Evolutionary conservation across 75 land plant species (phyloP), one percentile per base, ranked within the genome.

Genomic region (Selaginella tamariscina): DNA sequence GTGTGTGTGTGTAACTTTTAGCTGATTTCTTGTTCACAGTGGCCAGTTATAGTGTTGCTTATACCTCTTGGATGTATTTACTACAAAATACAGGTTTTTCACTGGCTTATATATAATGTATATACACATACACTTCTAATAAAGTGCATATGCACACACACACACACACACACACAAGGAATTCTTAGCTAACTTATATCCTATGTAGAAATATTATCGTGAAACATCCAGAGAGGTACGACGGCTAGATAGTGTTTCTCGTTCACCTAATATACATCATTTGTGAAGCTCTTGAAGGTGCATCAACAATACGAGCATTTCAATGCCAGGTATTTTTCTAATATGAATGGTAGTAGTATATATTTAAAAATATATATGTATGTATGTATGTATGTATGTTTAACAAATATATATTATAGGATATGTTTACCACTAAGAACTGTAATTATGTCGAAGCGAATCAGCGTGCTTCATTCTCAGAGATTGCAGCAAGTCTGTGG

Each of bases 231-330:
- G 98, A 33, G 98, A 94, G 69, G 63, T 94, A 54, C 76, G 98
- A 68, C 81, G 98, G 70, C 84, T 94, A 28, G 96, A 94, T 56
- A 89, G 98, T 78, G 85, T 91, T 67, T 84, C 88, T 56, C 96
- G 98, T 15, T 89, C 96, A 27, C 98, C 96, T 29, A 83, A 5
- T 94, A 89, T 73, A 74, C 88, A 67, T 85, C 96, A 55, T 94
- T 94, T 56, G 84, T 54, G 98, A 94, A 72, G 84, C 91, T 54
- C 75, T 94, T 11, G 85, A 89, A 80, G 98, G 98, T 21, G 78
- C 91, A 32, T 23, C 83, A 60, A 89, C 91, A 33, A 89, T 94
- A 39, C 88, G 98, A 49, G 88, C 98, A 33, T 94, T 94, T 66
- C 70, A 74, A 27, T 77, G 59, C 64, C 83, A 89, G 88, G 98